A percentile compares a stretch with the other conserved stretches of the same genome.
Conservation (phyloP, 805 yeast genomes). For the Saccharomycopsis microspora region DNA sequence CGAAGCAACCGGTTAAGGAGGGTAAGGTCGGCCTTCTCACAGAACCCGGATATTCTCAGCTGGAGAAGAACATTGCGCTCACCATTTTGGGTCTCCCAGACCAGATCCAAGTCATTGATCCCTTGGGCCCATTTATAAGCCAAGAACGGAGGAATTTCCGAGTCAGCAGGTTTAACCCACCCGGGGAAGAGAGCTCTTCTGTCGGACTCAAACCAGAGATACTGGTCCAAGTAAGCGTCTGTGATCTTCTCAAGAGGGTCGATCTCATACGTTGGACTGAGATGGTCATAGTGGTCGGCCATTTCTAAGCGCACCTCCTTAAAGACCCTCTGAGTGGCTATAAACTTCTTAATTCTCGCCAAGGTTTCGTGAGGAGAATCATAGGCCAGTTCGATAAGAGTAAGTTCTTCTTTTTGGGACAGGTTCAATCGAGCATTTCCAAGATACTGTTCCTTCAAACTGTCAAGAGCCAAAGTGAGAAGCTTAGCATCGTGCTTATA, state of each 20-base stretch:
- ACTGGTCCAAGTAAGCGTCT: conserved; percentile 92
- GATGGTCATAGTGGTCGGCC: conserved; percentile 81
- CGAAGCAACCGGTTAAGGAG: conserved; percentile 71
- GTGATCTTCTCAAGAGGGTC: conserved; percentile 93
- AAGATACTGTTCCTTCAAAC: conserved; percentile 69
- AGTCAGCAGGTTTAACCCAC: conserved; percentile 93
- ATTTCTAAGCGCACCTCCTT: conserved; percentile 79
- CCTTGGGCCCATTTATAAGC: conserved; percentile 95
- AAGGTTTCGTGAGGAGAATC: conserved; percentile 94
- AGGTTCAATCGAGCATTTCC: conserved; percentile 72
- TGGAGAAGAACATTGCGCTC: conserved; percentile 80
- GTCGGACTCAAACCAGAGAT: conserved; percentile 92
- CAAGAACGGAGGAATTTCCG: conserved; percentile 84
- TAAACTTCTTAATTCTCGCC: conserved; percentile 68
- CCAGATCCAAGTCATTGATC: conserved; percentile 59
- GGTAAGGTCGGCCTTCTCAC: conserved; percentile 85
- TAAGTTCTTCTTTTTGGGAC: conserved; percentile 83
- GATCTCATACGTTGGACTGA: conserved; percentile 76
- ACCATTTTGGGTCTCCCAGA: conserved; percentile 73
- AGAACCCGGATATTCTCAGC: conserved; percentile 52
- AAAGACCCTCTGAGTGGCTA: conserved; percentile 83
- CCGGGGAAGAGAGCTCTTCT: conserved; percentile 80
- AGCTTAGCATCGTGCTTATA: conserved; percentile 91
- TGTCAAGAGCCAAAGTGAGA: conserved; percentile 79
- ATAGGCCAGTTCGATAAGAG: conserved; percentile 89